Conservation (phyloP, 2,329 filamentous ascomycete genomes). For the Verticillium zaregamsianum region DNA sequence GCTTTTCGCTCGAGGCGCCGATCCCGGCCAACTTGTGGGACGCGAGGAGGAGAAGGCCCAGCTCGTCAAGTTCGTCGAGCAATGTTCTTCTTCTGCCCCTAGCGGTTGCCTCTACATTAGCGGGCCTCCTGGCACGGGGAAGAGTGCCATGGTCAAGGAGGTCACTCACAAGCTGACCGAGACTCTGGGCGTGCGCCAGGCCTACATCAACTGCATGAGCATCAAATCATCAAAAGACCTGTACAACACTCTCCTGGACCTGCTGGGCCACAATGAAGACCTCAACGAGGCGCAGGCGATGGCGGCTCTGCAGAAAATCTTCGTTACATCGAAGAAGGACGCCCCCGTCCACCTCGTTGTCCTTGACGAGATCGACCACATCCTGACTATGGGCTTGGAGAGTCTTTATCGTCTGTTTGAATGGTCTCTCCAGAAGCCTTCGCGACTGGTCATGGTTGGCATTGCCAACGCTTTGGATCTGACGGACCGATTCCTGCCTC, state of each 20-base stretch:
- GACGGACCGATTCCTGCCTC: constrained; percentile 90
- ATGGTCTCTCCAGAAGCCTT: constrained; percentile 82
- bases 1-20: constrained; percentile 75
- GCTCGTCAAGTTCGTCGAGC: constrained; percentile 64
- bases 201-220: constrained; percentile 96
- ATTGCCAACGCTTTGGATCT: constrained; percentile 96
- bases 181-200: constrained; percentile 54
- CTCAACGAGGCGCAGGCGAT: constrained; percentile 63
- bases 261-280: constrained; percentile 57
- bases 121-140: constrained; percentile 92
- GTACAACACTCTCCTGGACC: constrained; percentile 72
- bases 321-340: constrained; percentile 57
- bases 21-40: constrained; percentile 71
- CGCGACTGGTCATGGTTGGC: constrained; percentile 77
- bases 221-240: constrained; percentile 85
- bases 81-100: constrained; percentile 53
- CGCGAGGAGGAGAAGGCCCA: constrained; percentile 66
- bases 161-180: constrained; percentile 59
- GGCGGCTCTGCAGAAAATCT: constrained; percentile 64
- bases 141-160: constrained; percentile 88
- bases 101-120: constrained; percentile 91
- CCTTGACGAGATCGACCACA: constrained; percentile 91
- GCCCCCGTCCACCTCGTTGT: constrained; percentile 72
- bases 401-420: constrained; percentile 93
- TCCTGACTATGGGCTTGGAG: constrained; percentile 83